A percentile compares a stretch with the other conserved stretches of the same genome.
Evolutionary conservation across 768 basidiomycete species (phyloP).

Genomic region (Suillus paluster): DNA sequence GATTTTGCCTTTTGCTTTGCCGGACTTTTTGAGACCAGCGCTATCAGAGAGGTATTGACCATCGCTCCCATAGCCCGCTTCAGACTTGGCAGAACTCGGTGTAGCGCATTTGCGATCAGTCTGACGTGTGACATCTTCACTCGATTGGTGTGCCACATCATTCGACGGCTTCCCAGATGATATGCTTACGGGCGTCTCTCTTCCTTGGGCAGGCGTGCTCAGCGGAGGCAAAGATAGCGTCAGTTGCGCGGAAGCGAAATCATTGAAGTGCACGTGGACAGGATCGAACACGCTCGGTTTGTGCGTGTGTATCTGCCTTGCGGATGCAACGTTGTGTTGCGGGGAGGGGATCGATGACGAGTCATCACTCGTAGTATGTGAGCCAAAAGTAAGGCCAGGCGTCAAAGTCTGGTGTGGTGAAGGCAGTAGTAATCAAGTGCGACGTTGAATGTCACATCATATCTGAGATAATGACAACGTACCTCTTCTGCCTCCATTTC

Average conservation of each 20-base stretch:
- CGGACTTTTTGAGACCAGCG: slow-evolving; percentile 20
- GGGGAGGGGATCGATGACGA: slow-evolving; percentile 39
- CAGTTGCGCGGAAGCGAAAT: slow-evolving; percentile 35
- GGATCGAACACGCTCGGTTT: slow-evolving; percentile 34
- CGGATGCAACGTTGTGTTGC: slow-evolving; percentile 20
- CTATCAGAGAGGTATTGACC: slow-evolving; percentile 36
- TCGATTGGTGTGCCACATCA: slow-evolving; percentile 22
- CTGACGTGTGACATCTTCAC: slow-evolving; percentile 25
- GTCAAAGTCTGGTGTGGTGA: slow-evolving; percentile 23
- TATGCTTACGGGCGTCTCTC: neutral
- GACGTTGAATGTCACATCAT: neutral
- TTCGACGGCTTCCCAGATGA: slow-evolving; percentile 8
- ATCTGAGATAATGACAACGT: slow-evolving; percentile 14
- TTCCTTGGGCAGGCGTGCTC: neutral
- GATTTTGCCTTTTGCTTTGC: slow-evolving; percentile 25
- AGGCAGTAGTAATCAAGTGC: slow-evolving; percentile 8
- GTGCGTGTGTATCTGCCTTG: slow-evolving; percentile 28
- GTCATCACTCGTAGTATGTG: slow-evolving; percentile 48
- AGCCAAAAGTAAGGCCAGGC: slow-evolving; percentile 44
- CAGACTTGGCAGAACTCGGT: slow-evolving; percentile 18
- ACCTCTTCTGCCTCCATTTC: slow-evolving; percentile 34
- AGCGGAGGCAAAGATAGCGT: slow-evolving; percentile 29
- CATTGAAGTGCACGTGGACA: slow-evolving; percentile 35
- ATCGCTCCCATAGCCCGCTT: slow-evolving; percentile 34
- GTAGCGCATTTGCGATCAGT: slow-evolving; percentile 15